Percentiles rank a stretch among this genome's conserved stretches.
phyloP scores from a whole-genome alignment of 495 filamentous ascomycete genomes.

The Terfezia claveryi region DNA sequence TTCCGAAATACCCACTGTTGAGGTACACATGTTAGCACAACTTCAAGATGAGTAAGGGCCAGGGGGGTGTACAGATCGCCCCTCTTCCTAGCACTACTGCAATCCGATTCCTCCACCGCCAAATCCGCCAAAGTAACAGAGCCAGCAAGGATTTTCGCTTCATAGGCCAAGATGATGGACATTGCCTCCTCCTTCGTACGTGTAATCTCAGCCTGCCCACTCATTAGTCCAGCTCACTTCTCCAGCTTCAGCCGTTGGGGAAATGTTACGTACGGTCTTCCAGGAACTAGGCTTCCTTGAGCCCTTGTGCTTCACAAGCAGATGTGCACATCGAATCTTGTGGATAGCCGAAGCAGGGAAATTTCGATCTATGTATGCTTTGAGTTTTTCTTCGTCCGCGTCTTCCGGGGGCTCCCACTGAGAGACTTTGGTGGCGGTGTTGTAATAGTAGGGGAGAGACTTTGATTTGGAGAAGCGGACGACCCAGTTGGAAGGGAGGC shows the following conservation, averaged over 20 bases:
- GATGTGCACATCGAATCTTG: slow-evolving; percentile 77
- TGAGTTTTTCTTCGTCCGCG: slow-evolving; percentile 74
- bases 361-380: slow-evolving; percentile 71
- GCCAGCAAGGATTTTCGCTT: slow-evolving; percentile 48
- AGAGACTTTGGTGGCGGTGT: slow-evolving; percentile 55
- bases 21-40: slow-evolving; percentile 3
- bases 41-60: neutral
- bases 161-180: slow-evolving; percentile 48
- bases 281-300: slow-evolving; percentile 77
- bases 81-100: slow-evolving; percentile 77
- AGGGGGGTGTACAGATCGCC: slow-evolving; percentile 51
- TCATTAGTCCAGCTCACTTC: neutral
- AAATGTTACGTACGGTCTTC: slow-evolving; percentile 36
- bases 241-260: neutral
- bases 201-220: slow-evolving; percentile 45
- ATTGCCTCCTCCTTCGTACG: slow-evolving; percentile 70
- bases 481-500: slow-evolving; percentile 75
- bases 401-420: slow-evolving; percentile 81
- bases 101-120: slow-evolving; percentile 76
- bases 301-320: slow-evolving; percentile 79
- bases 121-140: slow-evolving; percentile 49
- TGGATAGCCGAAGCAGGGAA: slow-evolving; percentile 35
- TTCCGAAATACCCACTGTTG: slow-evolving; percentile 65
- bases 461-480: slow-evolving; percentile 91
- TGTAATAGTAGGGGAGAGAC: slow-evolving; percentile 97